Conservation (phyloP, 225 moss, liverwort and hornwort genomes). For the Thuidium tamariscinum region DNA sequence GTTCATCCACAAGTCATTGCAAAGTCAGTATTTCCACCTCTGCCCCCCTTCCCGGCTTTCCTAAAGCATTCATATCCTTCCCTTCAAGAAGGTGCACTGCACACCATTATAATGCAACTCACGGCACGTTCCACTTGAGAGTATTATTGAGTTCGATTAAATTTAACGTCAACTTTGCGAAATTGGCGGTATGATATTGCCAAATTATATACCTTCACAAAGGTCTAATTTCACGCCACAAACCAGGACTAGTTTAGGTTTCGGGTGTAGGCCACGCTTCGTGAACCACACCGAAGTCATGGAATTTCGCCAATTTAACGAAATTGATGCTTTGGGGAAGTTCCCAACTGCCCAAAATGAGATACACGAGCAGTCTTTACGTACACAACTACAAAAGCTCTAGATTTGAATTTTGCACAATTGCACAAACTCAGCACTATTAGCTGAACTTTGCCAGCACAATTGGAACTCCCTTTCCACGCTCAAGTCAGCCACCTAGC, state of each 20-base stretch:
- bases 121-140: background rate
- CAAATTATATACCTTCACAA: background rate
- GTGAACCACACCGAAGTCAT: background rate
- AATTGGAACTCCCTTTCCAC: background rate
- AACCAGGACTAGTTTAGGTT: background rate
- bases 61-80: background rate
- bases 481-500: background rate
- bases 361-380: background rate
- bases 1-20: background rate
- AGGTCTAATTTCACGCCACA: background rate
- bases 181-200: background rate
- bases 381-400: background rate
- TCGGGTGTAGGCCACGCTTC: no score
- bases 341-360: background rate
- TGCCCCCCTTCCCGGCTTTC: background rate
- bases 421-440: background rate
- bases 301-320: background rate
- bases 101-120: background rate
- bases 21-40: no score
- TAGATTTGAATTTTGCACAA: background rate
- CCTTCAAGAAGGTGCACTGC: background rate
- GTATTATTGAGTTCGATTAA: background rate
- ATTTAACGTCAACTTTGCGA: background rate
- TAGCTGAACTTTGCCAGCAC: background rate
- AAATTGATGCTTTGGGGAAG: background rate